Evolutionary conservation across 257 asterid species (phyloP), one percentile per base, ranked within the genome.

Genomic region (Haberlea rhodopensis): DNA sequence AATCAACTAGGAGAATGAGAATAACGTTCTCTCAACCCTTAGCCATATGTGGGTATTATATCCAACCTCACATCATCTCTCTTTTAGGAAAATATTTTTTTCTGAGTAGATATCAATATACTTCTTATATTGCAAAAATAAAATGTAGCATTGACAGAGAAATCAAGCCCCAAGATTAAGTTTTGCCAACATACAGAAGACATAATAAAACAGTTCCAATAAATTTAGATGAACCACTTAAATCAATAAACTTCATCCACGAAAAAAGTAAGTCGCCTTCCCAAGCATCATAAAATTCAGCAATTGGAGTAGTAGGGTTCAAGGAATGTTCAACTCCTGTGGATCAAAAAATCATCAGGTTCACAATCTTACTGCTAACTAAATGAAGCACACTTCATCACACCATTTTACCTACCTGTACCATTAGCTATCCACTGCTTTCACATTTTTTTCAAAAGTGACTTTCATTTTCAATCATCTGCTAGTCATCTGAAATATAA

Each of bases 241-340:
- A 57, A 24, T 56, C 51, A 45, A 15, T 27, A 32, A 68, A 60
- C 45, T 5, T n/a, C n/a, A n/a, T 43, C 53, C 54, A 28, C 11
- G 2, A 0, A 67, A 61, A 51, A 78, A 62, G 65, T 29, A 60
- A 71, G 66, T 61, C 73, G 90, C 99, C 99, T 84, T 94, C 99
- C 96, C 95, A 94, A 56, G 99, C 97, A 84, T 94, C 97, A 70
- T 82, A 94, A 82, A 87, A 90, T 76, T 87, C 97, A 21, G 91
- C 78, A 54, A 69, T 3, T 3, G 94, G 87, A 28, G 94, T 76
- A 20, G 81, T 53, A 10, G 75, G 62, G 82, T 72, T 83, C 62
- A 78, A 26, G n/a, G n/a, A n/a, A n/a, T n/a, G n/a, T n/a, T n/a
- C 11, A 82, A 75, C 20, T 84, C 95, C 45, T 76, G 89, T 62